These are phyloP conservation scores for Cystofilobasidium capitatum DNA, from an alignment of 768 basidiomycete species.

Conservation along the genomic window DNA sequence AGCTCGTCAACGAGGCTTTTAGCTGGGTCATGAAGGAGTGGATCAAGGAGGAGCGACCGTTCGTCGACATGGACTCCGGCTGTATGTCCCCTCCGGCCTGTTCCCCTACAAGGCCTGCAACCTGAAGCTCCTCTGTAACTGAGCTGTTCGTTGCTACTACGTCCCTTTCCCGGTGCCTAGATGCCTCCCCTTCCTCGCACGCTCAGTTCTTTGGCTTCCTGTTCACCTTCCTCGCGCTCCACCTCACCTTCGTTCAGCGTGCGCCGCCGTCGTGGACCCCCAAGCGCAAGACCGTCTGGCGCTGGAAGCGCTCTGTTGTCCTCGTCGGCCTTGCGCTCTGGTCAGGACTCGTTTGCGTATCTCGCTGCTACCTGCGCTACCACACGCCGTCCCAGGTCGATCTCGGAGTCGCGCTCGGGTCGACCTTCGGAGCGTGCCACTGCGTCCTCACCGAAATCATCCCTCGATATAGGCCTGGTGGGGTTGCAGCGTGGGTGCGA, in stretches of 20 bases:
- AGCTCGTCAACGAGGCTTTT: slow-evolving; percentile 22
- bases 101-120: not conserved
- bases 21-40: slow-evolving; percentile 12
- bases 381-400: slow-evolving; percentile 16
- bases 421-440: not conserved
- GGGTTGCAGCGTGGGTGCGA: not conserved
- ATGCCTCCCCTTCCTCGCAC: slow-evolving; percentile 24
- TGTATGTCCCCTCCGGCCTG: not conserved
- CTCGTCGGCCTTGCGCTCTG: slow-evolving; percentile 8
- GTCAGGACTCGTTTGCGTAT: not conserved
- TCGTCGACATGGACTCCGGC: slow-evolving; percentile 11
- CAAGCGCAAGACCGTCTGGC: not conserved
- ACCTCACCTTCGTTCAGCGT: slow-evolving; percentile 13
- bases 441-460: slow-evolving; percentile 6
- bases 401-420: slow-evolving; percentile 20
- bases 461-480: not conserved
- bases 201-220: slow-evolving; percentile 27
- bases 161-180: not conserved
- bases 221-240: slow-evolving; percentile 15
- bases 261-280: slow-evolving; percentile 8
- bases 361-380: slow-evolving; percentile 19
- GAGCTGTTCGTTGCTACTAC: no score
- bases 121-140: not conserved
- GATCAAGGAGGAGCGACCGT: slow-evolving; percentile 17
- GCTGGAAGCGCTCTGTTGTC: slow-evolving; percentile 9